Conservation (phyloP, 306 rosid species). For the Cicer yamashitae region DNA sequence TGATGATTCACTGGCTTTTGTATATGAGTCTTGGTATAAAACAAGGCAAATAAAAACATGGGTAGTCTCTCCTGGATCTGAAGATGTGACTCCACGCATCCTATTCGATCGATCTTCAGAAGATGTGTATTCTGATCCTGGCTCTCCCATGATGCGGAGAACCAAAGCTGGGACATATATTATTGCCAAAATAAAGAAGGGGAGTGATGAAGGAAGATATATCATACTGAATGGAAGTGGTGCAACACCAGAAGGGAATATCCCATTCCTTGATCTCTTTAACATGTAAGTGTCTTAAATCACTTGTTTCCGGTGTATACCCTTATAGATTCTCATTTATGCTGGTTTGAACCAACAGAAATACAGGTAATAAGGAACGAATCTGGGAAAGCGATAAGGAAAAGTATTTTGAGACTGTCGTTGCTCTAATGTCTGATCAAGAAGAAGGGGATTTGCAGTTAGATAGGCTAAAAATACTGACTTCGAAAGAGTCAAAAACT, state of each 20-base stretch:
- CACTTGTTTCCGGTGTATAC: slow-evolving; percentile 31
- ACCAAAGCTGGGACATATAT: slow-evolving; percentile 84
- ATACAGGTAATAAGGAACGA: slow-evolving; percentile 84
- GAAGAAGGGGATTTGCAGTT: slow-evolving; percentile 84
- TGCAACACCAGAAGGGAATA: slow-evolving; percentile 93
- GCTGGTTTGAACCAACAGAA: slow-evolving; percentile 65
- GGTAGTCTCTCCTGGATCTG: slow-evolving; percentile 84
- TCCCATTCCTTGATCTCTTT: slow-evolving; percentile 97
- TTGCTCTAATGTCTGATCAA: slow-evolving; percentile 93
- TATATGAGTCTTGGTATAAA: slow-evolving; percentile 98
- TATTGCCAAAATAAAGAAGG: slow-evolving; percentile 78
- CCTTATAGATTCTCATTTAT: slow-evolving; percentile 34
- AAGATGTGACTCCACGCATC: slow-evolving; percentile 69
- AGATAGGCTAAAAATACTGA: slow-evolving; percentile 76
- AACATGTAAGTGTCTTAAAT: slow-evolving; percentile 72
- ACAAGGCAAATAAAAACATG: slow-evolving; percentile 80
- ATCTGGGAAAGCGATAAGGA: slow-evolving; percentile 95
- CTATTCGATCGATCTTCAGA: slow-evolving; percentile 96
- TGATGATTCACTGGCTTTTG: slow-evolving; percentile 86
- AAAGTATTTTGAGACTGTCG: slow-evolving; percentile 81
- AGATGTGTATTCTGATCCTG: slow-evolving; percentile 99
- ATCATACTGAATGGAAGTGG: slow-evolving; percentile 86
- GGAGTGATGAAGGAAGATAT: slow-evolving; percentile 64
- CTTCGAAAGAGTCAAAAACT: slow-evolving; percentile 94
- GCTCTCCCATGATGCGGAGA: slow-evolving; percentile 93